These are phyloP conservation scores for Sporobolomyces roseus DNA, from an alignment of 768 basidiomycete species.

Conservation along the genomic window DNA sequence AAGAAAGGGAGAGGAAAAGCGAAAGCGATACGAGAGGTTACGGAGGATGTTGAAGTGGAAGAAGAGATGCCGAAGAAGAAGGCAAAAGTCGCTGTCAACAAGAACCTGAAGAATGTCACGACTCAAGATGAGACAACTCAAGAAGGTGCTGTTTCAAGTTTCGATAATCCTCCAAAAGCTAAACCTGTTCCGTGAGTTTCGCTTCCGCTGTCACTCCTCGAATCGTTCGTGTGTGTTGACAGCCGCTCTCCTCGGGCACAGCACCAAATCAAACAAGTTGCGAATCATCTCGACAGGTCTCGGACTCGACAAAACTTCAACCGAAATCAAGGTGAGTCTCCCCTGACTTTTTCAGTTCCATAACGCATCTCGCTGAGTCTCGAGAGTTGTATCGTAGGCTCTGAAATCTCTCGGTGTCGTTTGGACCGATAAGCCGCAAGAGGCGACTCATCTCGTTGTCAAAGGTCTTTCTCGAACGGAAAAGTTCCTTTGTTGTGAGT, in stretches of 20 bases:
- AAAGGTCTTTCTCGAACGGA: conserved; percentile 72
- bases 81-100: conserved; percentile 1
- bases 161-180: conserved; percentile 37
- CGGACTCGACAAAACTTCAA: conserved; percentile 53
- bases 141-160: conserved; percentile 27
- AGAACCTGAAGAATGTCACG: background rate
- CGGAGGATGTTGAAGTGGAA: background rate
- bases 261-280: conserved; percentile 44
- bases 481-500: conserved; percentile 65
- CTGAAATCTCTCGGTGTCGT: conserved; percentile 65
- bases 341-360: background rate
- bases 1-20: background rate
- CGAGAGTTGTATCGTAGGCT: conserved; percentile 50
- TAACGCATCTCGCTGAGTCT: no score
- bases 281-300: conserved; percentile 69
- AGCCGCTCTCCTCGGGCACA: background rate
- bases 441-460: conserved; percentile 76
- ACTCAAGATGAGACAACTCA: conserved; percentile 12
- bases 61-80: background rate
- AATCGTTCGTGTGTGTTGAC: background rate
- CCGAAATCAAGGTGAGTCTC: conserved; percentile 57
- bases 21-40: conserved; percentile 19
- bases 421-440: conserved; percentile 58
- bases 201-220: background rate
- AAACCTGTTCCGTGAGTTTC: conserved; percentile 20